Conservation (phyloP, 257 asterid species). For the Phtheirospermum japonicum region DNA sequence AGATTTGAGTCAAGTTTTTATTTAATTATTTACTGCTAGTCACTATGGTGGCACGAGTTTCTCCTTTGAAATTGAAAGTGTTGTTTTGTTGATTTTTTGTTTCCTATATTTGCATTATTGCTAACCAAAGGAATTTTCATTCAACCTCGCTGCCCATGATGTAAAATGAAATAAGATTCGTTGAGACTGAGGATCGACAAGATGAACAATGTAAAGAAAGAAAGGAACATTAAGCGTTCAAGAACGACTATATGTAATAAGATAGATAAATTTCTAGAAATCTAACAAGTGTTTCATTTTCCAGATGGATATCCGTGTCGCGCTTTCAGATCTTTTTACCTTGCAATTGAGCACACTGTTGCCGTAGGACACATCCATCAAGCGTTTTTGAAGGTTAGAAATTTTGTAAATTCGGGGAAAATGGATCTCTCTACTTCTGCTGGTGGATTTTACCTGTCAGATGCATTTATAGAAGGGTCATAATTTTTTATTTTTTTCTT, state of each 20-base stretch:
- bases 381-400: constrained; percentile 2
- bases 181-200: not conserved
- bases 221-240: not conserved
- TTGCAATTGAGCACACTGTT: constrained; percentile 63
- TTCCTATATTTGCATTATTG: not conserved
- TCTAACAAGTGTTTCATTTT: constrained; percentile 8
- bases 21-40: not conserved
- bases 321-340: constrained; percentile 82
- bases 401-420: not conserved
- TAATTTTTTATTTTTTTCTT: not conserved
- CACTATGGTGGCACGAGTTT: not conserved
- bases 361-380: constrained; percentile 25
- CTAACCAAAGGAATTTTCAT: not conserved
- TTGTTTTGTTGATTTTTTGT: not conserved
- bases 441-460: not conserved
- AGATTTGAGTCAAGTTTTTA: not conserved
- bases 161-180: not conserved
- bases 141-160: too few species aligned
- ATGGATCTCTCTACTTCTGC: not conserved
- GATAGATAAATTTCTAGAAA: not conserved
- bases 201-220: too few species aligned
- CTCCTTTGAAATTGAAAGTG: not conserved
- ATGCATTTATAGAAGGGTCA: not conserved
- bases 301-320: constrained; percentile 92
- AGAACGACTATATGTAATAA: not conserved